These are phyloP conservation scores for Aspergillus luchuensis DNA, from an alignment of 2,329 filamentous ascomycete genomes.

Conservation along the genomic window DNA sequence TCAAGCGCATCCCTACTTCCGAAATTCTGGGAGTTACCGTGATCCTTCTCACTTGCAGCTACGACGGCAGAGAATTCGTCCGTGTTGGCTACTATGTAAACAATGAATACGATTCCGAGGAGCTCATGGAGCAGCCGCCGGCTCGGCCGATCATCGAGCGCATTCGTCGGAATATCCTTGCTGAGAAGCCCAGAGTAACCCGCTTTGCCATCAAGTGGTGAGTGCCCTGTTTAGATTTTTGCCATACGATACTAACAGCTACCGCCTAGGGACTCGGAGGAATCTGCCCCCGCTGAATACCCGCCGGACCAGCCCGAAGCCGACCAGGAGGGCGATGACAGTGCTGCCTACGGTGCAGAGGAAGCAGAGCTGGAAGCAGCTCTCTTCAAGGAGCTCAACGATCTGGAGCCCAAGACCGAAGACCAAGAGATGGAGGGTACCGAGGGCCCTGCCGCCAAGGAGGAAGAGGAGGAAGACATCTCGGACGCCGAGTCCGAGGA, in stretches of 20 bases:
- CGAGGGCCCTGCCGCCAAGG: slow-evolving; percentile 54
- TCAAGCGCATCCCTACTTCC: slow-evolving; percentile 84
- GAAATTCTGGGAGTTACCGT: slow-evolving; percentile 98
- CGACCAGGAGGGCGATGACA: slow-evolving; percentile 79
- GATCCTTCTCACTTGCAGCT: slow-evolving; percentile 92
- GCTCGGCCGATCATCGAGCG: slow-evolving; percentile 91
- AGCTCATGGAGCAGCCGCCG: slow-evolving; percentile 84
- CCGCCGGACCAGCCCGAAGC: slow-evolving; percentile 97
- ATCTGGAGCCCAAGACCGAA: slow-evolving; percentile 52
- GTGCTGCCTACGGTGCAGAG: slow-evolving; percentile 84
- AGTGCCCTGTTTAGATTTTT: neutral
- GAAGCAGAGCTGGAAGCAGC: slow-evolving; percentile 74
- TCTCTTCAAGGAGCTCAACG: slow-evolving; percentile 55
- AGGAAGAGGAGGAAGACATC: slow-evolving; percentile 64
- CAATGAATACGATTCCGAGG: slow-evolving; percentile 95
- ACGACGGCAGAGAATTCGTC: slow-evolving; percentile 95
- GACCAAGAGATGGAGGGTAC: slow-evolving; percentile 76
- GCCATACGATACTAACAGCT: neutral
- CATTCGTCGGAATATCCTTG: slow-evolving; percentile 86
- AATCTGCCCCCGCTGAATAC: slow-evolving; percentile 91
- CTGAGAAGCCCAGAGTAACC: slow-evolving; percentile 96
- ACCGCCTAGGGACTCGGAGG: slow-evolving; percentile 83
- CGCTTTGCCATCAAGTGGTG: slow-evolving; percentile 99
- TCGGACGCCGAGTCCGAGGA: slow-evolving; percentile 78
- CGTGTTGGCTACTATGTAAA: slow-evolving; percentile 99